phyloP scores from a whole-genome alignment of 73 alveolate genomes.

The Paramecium caudatum region DNA sequence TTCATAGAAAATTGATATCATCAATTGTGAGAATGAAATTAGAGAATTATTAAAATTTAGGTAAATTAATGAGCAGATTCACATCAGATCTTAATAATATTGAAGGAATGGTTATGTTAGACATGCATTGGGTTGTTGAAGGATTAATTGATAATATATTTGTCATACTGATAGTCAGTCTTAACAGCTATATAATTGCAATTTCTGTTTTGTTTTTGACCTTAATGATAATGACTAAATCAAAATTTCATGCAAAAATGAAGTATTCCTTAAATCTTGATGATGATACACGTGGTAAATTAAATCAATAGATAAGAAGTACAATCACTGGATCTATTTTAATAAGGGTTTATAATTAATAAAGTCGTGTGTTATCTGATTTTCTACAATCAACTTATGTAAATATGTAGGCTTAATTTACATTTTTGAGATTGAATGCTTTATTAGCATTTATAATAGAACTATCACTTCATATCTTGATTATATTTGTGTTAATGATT shows the following conservation, averaged over 20 bases:
- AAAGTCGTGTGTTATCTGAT: neutral
- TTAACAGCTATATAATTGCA: neutral
- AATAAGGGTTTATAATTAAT: constrained; percentile 45
- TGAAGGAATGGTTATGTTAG: constrained; percentile 65
- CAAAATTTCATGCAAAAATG: constrained; percentile 33
- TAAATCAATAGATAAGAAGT: neutral
- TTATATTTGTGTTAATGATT: neutral
- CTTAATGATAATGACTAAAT: neutral
- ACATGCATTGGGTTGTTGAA: constrained; percentile 55
- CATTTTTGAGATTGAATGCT: constrained; percentile 56
- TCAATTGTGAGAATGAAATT: constrained; percentile 1
- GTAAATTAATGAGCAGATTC: constrained; percentile 53
- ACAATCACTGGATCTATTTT: constrained; percentile 9
- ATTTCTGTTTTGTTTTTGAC: neutral
- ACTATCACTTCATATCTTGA: constrained; percentile 26
- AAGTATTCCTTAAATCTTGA: constrained; percentile 11
- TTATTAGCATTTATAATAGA: constrained; percentile 54
- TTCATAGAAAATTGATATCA: constrained; percentile 57
- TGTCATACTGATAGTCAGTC: constrained; percentile 17
- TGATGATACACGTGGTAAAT: constrained; percentile 17
- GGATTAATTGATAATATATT: constrained; percentile 47
- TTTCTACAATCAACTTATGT: constrained; percentile 20
- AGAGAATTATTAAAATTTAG: neutral
- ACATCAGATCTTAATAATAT: constrained; percentile 46
- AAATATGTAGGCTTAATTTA: constrained; percentile 47